Evolutionary conservation across 805 yeast genomes (phyloP), one percentile per base, ranked within the genome.

Genomic region (Blastobotrys americana): DNA sequence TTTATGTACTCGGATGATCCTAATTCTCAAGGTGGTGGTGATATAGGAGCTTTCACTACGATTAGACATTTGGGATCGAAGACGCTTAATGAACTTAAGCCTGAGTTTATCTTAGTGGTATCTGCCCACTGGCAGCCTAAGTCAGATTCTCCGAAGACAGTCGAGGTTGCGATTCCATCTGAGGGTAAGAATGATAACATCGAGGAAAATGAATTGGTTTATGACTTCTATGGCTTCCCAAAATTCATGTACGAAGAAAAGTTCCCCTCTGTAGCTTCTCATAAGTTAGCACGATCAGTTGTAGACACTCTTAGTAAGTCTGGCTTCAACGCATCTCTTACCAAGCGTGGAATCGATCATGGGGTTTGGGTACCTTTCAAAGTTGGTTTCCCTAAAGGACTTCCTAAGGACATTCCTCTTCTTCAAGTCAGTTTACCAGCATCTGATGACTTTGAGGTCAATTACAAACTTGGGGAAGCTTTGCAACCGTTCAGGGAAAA

Each of bases 281-380:
- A 58, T 1, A 54, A 54, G 6, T 45, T 81, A 3, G 76, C 84
- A 0, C 36, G 67, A 16, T 63, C 69, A 42, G 64, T 84, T 18
- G 64, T 67, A 22, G 54, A 65, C 2, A 59, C 69, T 2, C 63
- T 83, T 17, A 52, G 54, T 9, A 52, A 57, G 4, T 50, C 60
- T 18, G 82, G 80, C 0, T 66, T 80, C 41, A 53, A 64, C 2
- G 62, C 78, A 0, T 61, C 63, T 21, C 47, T 76, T 6, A n/a
- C 40, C 18, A 41, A 38, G 8, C 66, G 93, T 45, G 93, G 93
- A 6, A 61, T 85, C 18, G 95, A 84, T 58, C 94, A 84, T 63
- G 95, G 95, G 4, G 80, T 71, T 5, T 84, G 90, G 87, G 88
- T 82, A 4, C 90, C 90, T 1, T 69, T 80, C 47, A 78, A 82